Evolutionary conservation across 108 stramenopile species (phyloP).

Genomic region (Skeletonema marinoi): DNA sequence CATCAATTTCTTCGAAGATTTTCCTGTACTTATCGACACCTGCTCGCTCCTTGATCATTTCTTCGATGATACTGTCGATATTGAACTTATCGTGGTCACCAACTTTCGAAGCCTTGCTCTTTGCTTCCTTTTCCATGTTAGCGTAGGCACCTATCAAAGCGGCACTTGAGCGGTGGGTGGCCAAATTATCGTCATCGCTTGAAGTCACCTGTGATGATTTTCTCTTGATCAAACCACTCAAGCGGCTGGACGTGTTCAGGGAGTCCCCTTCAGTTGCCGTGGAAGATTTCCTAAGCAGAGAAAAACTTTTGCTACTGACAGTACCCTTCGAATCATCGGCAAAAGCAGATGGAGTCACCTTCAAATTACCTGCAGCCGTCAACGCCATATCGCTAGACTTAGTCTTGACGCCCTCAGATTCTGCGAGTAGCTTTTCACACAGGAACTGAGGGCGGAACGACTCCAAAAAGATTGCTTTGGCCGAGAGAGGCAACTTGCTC

Average conservation of each 20-base stretch:
- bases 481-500: constrained; percentile 49
- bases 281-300: not conserved
- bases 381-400: not conserved
- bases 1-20: constrained; percentile 55
- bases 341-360: not conserved
- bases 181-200: not conserved
- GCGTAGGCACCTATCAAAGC: constrained; percentile 40
- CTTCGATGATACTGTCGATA: constrained; percentile 38
- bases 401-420: constrained; percentile 17
- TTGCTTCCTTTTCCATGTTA: constrained; percentile 44
- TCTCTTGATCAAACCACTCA: not conserved
- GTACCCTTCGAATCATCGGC: not conserved
- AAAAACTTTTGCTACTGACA: not conserved
- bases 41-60: constrained; percentile 45
- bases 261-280: not conserved
- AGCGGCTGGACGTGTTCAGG: not conserved
- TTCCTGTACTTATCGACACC: constrained; percentile 29
- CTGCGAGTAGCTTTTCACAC: constrained; percentile 57
- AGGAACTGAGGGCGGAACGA: constrained; percentile 64
- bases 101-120: constrained; percentile 3
- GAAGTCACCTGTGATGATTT: no score
- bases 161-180: not conserved
- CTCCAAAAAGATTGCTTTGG: constrained; percentile 52
- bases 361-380: constrained; percentile 4
- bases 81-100: constrained; percentile 20